phyloP scores from a whole-genome alignment of 768 basidiomycete genomes.

The Trichaptum fuscoviolaceum region DNA sequence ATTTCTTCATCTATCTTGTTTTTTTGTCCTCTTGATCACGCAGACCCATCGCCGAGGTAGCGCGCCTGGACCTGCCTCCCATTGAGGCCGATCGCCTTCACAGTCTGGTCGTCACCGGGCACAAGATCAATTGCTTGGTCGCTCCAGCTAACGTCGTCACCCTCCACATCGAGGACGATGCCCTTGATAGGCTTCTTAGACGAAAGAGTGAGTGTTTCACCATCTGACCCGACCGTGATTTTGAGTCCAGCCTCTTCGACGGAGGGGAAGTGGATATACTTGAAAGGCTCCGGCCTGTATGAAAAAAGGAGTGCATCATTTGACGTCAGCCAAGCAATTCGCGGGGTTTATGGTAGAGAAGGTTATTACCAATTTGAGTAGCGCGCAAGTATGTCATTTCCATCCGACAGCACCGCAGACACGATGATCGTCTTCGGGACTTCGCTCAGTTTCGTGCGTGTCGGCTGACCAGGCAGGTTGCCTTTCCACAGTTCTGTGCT shows the following conservation, averaged over 20 bases:
- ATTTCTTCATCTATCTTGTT: neutral
- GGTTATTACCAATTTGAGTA: conserved; percentile 62
- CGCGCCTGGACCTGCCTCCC: conserved; percentile 60
- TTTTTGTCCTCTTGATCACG: conserved; percentile 26
- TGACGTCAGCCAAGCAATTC: conserved; percentile 6
- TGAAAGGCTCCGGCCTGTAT: conserved; percentile 90
- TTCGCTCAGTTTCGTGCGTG: conserved; percentile 59
- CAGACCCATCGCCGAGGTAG: conserved; percentile 72
- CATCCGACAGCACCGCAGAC: conserved; percentile 61
- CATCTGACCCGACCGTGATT: conserved; percentile 44
- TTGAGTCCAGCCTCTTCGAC: conserved; percentile 53
- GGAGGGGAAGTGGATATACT: conserved; percentile 80
- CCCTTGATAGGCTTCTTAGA: conserved; percentile 78
- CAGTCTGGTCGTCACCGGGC: conserved; percentile 74
- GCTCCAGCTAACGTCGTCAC: conserved; percentile 68
- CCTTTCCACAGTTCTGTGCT: conserved; percentile 83
- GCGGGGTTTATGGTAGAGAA: conserved; percentile 10
- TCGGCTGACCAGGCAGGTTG: conserved; percentile 65
- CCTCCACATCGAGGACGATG: conserved; percentile 72
- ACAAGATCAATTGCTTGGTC: conserved; percentile 92
- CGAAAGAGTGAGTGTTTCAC: conserved; percentile 54
- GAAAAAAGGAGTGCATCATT: conserved; percentile 8
- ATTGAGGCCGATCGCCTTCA: conserved; percentile 60
- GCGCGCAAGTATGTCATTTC: conserved; percentile 57
- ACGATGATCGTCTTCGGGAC: conserved; percentile 64